A percentile compares a stretch with the other conserved stretches of the same genome.
These are phyloP conservation scores for Penicillium coffeae DNA, from an alignment of 495 filamentous ascomycete genomes.

Conservation along the genomic window DNA sequence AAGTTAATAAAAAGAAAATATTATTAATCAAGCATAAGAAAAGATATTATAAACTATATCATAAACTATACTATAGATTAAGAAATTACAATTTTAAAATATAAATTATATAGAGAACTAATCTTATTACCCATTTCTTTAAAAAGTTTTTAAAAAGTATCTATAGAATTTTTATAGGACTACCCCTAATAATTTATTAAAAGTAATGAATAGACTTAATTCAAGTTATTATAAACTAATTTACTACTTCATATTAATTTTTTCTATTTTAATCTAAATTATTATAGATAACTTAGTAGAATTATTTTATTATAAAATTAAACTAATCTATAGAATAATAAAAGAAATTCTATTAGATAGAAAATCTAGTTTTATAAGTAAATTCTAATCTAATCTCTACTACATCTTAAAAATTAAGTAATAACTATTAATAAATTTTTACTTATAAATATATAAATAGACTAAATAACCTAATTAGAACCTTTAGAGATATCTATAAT, in stretches of 20 bases:
- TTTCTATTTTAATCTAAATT: slow-evolving; percentile 1
- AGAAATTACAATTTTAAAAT: slow-evolving; percentile 4
- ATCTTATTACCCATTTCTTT: slow-evolving; percentile 5
- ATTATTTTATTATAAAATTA: slow-evolving; percentile 10
- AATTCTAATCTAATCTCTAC: slow-evolving; percentile 13
- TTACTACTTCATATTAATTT: too few species aligned
- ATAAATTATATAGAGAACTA: slow-evolving; percentile 14
- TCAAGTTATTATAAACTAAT: not conserved
- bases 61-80: slow-evolving; percentile 3
- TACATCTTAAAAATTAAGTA: slow-evolving; percentile 1
- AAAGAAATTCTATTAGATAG: slow-evolving; percentile 2
- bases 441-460: slow-evolving; percentile 21
- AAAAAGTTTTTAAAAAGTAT: not conserved
- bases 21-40: not conserved
- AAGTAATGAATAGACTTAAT: not conserved
- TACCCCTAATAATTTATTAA: not conserved
- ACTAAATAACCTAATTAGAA: slow-evolving; percentile 10
- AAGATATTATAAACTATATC: not conserved
- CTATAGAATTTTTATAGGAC: not conserved
- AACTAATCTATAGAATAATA: slow-evolving; percentile 1
- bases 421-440: slow-evolving; percentile 1
- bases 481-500: slow-evolving; percentile 1
- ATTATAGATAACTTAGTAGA: slow-evolving; percentile 11
- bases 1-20: not conserved
- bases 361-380: not conserved